Evolutionary conservation across 805 yeast genomes (phyloP), one percentile per base, ranked within the genome.

Genomic region (Cyberlindnera petersonii): DNA sequence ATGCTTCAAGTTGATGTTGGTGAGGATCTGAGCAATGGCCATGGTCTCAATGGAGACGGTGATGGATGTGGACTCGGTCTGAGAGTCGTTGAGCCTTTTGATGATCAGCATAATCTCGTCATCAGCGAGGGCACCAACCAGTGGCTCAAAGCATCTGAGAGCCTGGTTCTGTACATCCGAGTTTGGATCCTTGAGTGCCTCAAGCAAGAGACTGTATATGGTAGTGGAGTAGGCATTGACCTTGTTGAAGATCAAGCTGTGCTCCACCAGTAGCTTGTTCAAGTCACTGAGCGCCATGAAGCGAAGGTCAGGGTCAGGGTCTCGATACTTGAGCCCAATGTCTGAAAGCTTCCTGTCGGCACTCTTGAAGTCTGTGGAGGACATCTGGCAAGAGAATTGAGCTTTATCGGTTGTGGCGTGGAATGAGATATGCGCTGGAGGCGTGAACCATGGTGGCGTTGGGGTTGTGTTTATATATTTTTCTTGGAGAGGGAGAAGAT

Each of bases 251-350:
- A 56, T 53, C 20, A 54, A 33, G 40, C 42, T 45, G 44, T 46
- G 59, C 43, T 50, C 61, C 35, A 42, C 51, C 17, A 74, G 52
- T 33, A 62, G 53, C 53, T 73, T 73, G 49, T 72, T 75, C 50
- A 85, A 68, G 53, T 86, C 95, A 49, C 75, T 82, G 39, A 86
- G 64, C 2, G 89, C 94, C 95, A 86, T 86, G 63, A 79, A 86
- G 56, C 95, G 66, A 48, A 83, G 64, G 55, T 86, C 95, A 4
- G 93, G 83, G 51, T 86, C 95, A 3, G 79, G 80, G 48, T 80
- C 85, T 29, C 65, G 65, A 11, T 79, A 74, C 47, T 69, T 68
- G 27, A 70, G 72, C 40, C 63, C 34, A 33, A 53, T 48, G n/a
- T 53, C 54, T 17, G 43, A 39, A 32, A 56, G 33, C 42, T 50